Conservation (phyloP, 1,284 basidiomycete genomes). For the Ceratobasidium sp. region DNA sequence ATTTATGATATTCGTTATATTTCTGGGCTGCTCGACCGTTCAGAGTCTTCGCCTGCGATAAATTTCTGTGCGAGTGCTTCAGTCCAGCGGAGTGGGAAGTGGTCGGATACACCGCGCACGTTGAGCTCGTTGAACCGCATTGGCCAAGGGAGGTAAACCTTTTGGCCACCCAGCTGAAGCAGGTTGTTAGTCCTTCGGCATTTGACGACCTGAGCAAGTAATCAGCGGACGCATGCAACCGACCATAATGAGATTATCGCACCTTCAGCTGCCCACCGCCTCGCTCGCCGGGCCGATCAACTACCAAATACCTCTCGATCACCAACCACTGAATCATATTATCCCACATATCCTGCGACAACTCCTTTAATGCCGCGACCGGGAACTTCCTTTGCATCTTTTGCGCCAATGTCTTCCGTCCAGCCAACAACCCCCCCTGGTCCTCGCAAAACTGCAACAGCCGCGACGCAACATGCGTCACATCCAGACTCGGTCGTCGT, state of each 20-base stretch:
- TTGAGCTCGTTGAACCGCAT: slow-evolving; percentile 24
- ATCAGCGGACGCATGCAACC: background rate
- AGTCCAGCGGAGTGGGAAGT: slow-evolving; percentile 28
- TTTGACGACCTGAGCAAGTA: background rate
- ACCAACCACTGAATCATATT: slow-evolving; percentile 21
- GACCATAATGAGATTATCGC: background rate
- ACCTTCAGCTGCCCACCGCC: slow-evolving; percentile 35
- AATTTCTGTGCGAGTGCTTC: slow-evolving; percentile 5
- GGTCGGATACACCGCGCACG: background rate
- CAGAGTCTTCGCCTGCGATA: background rate
- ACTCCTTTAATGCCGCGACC: background rate
- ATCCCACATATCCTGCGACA: slow-evolving; percentile 21
- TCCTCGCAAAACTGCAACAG: slow-evolving; percentile 8
- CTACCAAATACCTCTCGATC: slow-evolving; percentile 28
- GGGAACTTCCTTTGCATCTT: background rate
- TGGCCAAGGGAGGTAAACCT: slow-evolving; percentile 28
- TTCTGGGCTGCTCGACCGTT: background rate
- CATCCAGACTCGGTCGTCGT: background rate
- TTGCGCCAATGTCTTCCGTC: background rate
- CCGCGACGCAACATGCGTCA: slow-evolving; percentile 26
- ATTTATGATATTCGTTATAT: slow-evolving; percentile 6
- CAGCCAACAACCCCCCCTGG: background rate
- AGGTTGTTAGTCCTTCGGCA: slow-evolving; percentile 11
- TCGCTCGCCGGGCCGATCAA: slow-evolving; percentile 14
- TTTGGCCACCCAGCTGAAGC: background rate